A percentile compares a stretch with the other conserved stretches of the same genome.
These are phyloP conservation scores for Parasitella parasitica DNA, from an alignment of 371 early-diverging fungal genomes.

Conservation along the genomic window DNA sequence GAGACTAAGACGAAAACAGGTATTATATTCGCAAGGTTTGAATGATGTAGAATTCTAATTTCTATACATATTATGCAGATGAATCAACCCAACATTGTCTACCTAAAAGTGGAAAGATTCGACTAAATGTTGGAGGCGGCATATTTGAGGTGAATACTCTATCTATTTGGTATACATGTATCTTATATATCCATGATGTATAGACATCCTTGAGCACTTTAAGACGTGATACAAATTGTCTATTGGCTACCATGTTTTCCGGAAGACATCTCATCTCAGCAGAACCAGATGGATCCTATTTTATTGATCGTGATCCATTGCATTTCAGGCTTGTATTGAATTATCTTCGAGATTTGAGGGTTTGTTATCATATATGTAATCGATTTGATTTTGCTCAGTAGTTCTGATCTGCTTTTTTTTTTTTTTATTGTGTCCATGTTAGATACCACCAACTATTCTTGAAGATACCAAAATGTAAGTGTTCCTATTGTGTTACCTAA, in stretches of 20 bases:
- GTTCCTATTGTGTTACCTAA: not conserved
- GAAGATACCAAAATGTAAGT: constrained; percentile 34
- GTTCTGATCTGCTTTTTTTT: not conserved
- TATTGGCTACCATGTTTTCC: constrained; percentile 49
- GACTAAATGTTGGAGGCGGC: constrained; percentile 41
- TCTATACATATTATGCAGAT: not conserved
- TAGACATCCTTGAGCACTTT: constrained; percentile 41
- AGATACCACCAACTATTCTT: constrained; percentile 34
- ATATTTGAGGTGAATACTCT: constrained; percentile 31
- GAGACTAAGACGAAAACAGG: not conserved
- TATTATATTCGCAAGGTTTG: not conserved
- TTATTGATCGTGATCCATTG: constrained; percentile 41
- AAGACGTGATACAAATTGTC: constrained; percentile 29
- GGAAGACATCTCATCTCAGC: constrained; percentile 32
- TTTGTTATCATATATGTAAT: constrained; percentile 2
- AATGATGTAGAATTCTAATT: no score
- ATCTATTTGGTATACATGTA: no score
- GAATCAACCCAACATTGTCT: not conserved
- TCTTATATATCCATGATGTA: no score
- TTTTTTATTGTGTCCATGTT: not conserved
- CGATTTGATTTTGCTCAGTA: not conserved
- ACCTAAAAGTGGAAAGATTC: constrained; percentile 31
- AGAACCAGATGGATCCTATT: constrained; percentile 43
- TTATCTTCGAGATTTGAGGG: constrained; percentile 35
- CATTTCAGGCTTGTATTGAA: constrained; percentile 40